phyloP scores from a whole-genome alignment of 1,284 basidiomycete species.

The Fomitopsis palustris region DNA sequence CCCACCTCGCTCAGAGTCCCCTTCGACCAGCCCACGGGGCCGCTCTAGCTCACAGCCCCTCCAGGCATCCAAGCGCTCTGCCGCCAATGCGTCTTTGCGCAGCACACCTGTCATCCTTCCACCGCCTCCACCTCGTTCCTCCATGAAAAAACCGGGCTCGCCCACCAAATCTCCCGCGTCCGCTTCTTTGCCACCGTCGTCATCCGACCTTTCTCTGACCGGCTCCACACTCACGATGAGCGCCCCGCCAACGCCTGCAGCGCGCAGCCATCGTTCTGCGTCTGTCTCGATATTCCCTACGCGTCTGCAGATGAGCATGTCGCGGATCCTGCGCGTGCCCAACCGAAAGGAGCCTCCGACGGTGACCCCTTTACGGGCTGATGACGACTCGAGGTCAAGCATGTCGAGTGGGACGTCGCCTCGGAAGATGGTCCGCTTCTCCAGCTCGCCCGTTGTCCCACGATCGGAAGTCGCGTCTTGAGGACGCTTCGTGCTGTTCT shows the following conservation, averaged over 20 bases:
- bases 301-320: slow-evolving; percentile 40
- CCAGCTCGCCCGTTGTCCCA: slow-evolving; percentile 4
- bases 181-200: slow-evolving; percentile 36
- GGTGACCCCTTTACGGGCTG: slow-evolving; percentile 14
- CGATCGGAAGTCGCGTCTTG: neutral
- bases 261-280: slow-evolving; percentile 31
- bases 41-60: neutral
- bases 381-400: slow-evolving; percentile 21
- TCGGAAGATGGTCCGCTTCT: slow-evolving; percentile 57
- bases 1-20: slow-evolving; percentile 24
- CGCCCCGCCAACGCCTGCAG: slow-evolving; percentile 30
- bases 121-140: slow-evolving; percentile 57
- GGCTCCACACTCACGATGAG: slow-evolving; percentile 43
- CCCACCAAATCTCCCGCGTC: slow-evolving; percentile 28
- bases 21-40: slow-evolving; percentile 13
- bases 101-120: slow-evolving; percentile 32
- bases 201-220: slow-evolving; percentile 37
- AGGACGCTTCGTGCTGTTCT: neutral
- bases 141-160: slow-evolving; percentile 51
- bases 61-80: slow-evolving; percentile 3
- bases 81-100: slow-evolving; percentile 10
- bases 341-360: slow-evolving; percentile 18
- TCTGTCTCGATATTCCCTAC: slow-evolving; percentile 32
- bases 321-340: slow-evolving; percentile 39
- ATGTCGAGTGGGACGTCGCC: slow-evolving; percentile 21